Evolutionary conservation across 768 basidiomycete genomes (phyloP).

Genomic region (Tylopilus subfusipes): DNA sequence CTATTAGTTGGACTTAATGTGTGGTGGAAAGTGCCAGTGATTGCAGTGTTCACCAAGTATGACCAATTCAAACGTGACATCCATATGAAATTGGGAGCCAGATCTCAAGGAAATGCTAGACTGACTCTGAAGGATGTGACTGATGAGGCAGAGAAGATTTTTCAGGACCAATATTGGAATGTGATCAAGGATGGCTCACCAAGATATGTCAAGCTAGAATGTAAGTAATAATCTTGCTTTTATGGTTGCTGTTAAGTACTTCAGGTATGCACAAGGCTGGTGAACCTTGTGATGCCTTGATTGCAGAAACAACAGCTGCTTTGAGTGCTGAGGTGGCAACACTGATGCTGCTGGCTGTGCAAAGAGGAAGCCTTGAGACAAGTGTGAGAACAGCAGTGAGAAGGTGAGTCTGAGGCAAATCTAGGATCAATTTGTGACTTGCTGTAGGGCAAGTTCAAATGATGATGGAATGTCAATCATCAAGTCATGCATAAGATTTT

Average conservation of each 20-base stretch:
- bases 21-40: background rate
- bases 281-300: background rate
- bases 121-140: background rate
- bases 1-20: background rate
- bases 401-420: background rate
- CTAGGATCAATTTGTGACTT: background rate
- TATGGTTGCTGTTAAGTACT: background rate
- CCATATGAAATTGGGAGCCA: background rate
- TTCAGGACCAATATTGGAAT: background rate
- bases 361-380: background rate
- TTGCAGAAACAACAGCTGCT: background rate
- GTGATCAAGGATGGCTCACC: background rate
- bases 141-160: background rate
- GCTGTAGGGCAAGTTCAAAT: background rate
- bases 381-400: background rate
- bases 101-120: background rate
- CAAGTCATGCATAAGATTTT: background rate
- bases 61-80: background rate
- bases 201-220: background rate
- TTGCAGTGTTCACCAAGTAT: background rate
- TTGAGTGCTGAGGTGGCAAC: background rate
- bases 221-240: background rate
- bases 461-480: background rate
- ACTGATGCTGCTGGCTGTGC: background rate
- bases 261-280: background rate